Base-by-base conservation (phyloP, 768 basidiomycete genomes). In the Termitomyces sp. region DNA sequence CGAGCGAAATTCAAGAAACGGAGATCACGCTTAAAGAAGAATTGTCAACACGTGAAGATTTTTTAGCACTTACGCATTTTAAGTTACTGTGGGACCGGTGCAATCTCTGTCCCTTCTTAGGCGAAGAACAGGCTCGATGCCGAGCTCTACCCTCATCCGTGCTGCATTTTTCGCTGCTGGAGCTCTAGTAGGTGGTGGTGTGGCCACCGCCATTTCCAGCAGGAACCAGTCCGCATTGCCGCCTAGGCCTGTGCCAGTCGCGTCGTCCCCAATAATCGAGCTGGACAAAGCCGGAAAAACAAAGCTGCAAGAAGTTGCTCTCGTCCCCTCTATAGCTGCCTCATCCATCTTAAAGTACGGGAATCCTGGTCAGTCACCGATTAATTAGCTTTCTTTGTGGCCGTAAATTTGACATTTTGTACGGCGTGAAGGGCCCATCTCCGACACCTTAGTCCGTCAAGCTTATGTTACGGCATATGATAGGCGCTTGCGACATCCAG, bases 401-500 rank as follows among this genome's bases (percentile, higher is more conserved):
- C 19, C 19, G 15, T 33, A 9, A 31, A 19, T 23, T 51, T 55
- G 33, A 55, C 30, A 35, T 47, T 30, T 50, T 50, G 14, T 41
- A 31, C 55, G 37, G 53, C 44, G 41, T 57, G n/a, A 62, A 96
- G 94, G 94, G 8, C 94, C 95, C 14, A 78, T 93, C 51, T 78
- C 86, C 2, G 95, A 97, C 71, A 67, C 86, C 12, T 75, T 97
- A 21, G 79, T 86, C 44, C 82, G 93, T 49, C 82, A 83, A 66
- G 94, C 89, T 15, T 98, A 97, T 65, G 85, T 88, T 21, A 86
- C 92, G 1, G 91, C 83, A 9, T 98, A 99, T 69, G 97, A 99
- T 70, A 78, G 97, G 53, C 79, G 91, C 12, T 73, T 95, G 55
- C 79, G 92, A 17, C 95, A 98, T 73, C 94, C 96, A 2, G 82